Conservation (phyloP, 306 rosid genomes). For the Dalbergia cochinchinensis region DNA sequence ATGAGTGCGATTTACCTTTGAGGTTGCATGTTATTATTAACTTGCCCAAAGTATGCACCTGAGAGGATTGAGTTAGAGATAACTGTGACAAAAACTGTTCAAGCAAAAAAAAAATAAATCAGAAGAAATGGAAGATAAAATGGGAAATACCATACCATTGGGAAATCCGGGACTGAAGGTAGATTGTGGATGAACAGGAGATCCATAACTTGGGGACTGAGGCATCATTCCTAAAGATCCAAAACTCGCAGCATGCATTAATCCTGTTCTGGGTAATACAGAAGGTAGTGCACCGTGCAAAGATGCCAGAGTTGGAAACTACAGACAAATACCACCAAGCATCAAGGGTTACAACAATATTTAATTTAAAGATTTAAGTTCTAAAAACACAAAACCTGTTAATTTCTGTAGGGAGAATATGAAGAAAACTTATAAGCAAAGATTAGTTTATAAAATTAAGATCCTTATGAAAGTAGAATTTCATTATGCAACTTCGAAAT, state of each 20-base stretch:
- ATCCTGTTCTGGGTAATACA: conserved; percentile 48
- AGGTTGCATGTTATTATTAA: conserved; percentile 44
- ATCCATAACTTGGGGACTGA: conserved; percentile 50
- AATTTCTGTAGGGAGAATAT: too few species aligned
- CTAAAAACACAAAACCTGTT: background rate
- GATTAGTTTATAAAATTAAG: too few species aligned
- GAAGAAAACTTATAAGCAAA: too few species aligned
- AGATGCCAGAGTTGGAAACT: conserved; percentile 60
- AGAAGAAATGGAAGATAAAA: conserved; percentile 41
- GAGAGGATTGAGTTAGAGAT: conserved; percentile 47
- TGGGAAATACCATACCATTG: conserved; percentile 58
- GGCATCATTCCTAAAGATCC: conserved; percentile 53
- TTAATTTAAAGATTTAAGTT: background rate
- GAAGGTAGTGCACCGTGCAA: conserved; percentile 50
- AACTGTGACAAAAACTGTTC: conserved; percentile 27
- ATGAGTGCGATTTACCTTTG: conserved; percentile 58
- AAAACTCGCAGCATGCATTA: conserved; percentile 57
- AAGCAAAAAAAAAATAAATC: background rate
- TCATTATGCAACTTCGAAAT: conserved; percentile 11
- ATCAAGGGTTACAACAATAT: conserved; percentile 18
- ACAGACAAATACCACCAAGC: conserved; percentile 35
- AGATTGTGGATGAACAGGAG: conserved; percentile 46
- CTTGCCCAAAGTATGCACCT: conserved; percentile 66
- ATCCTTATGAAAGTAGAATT: too few species aligned
- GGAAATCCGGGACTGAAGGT: conserved; percentile 47